Evolutionary conservation across 768 basidiomycete species (phyloP).

Genomic region (Suillus sp.): DNA sequence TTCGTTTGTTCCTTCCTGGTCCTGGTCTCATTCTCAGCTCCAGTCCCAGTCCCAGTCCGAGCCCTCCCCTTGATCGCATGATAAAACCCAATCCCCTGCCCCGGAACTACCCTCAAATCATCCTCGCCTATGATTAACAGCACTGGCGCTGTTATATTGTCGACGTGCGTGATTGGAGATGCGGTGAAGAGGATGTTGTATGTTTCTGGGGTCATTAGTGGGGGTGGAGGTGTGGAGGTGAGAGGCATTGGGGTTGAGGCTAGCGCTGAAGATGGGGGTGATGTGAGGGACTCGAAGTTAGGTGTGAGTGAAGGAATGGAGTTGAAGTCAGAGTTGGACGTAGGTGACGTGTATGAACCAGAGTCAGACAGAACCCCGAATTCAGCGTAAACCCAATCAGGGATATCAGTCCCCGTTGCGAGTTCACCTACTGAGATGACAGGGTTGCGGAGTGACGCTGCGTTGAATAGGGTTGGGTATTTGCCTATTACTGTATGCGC

Average conservation of each 20-base stretch:
- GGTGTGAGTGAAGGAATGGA: too few relatives aligned
- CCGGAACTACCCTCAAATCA: not conserved
- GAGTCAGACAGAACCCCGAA: constrained; percentile 36
- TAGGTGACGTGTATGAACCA: not conserved
- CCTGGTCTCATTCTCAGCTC: not conserved
- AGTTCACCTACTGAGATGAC: constrained; percentile 65
- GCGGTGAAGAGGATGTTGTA: constrained; percentile 47
- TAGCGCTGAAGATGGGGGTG: not conserved
- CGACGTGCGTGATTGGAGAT: constrained; percentile 60
- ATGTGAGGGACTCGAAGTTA: not conserved
- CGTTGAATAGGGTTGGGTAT: constrained; percentile 62
- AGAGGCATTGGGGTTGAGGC: not conserved
- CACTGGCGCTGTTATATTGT: constrained; percentile 53
- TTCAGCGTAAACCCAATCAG: constrained; percentile 61
- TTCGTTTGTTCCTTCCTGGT: constrained; percentile 37
- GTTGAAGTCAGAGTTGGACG: not conserved
- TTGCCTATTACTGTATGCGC: constrained; percentile 56
- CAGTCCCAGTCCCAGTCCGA: not conserved
- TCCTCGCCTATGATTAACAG: constrained; percentile 35
- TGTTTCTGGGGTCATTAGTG: constrained; percentile 45
- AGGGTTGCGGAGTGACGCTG: constrained; percentile 67
- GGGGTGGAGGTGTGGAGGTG: not conserved
- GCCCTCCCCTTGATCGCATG: not conserved
- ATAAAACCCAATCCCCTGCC: not conserved
- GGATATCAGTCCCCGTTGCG: constrained; percentile 56